Evolutionary conservation across 1,284 basidiomycete genomes (phyloP).

Genomic region (Ganoderma sp.): DNA sequence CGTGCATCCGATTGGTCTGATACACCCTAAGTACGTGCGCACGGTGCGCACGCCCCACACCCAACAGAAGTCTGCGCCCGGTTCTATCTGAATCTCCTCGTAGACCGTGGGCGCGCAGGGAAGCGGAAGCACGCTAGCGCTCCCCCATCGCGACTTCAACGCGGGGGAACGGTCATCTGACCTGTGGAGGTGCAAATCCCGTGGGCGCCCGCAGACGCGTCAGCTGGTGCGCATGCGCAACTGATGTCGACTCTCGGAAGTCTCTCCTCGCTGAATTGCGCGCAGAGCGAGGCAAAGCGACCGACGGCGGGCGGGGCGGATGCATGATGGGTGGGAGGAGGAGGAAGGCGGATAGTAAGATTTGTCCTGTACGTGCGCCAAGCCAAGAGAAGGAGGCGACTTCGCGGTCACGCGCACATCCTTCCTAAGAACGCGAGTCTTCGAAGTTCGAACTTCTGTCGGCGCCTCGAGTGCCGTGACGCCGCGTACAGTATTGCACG

Average conservation of each 20-base stretch:
- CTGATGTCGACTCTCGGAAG: not conserved
- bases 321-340: not conserved
- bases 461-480: not conserved
- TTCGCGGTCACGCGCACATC: not conserved
- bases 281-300: not conserved
- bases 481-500: not conserved
- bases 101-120: not conserved
- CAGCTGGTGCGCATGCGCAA: not conserved
- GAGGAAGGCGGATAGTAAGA: not conserved
- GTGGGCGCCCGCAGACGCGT: not conserved
- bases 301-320: not conserved
- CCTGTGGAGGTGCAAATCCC: not conserved
- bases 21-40: not conserved
- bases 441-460: not conserved
- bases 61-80: not conserved
- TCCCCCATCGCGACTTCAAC: not conserved
- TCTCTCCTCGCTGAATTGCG: not conserved
- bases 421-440: not conserved
- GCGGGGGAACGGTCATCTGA: conserved; percentile 6
- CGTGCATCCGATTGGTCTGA: conserved; percentile 3
- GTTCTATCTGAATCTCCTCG: not conserved
- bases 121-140: not conserved
- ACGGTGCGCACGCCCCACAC: not conserved
- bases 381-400: not conserved
- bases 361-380: not conserved